phyloP scores from a whole-genome alignment of 371 early-diverging fungal species.

The Synchytrium microbalum region DNA sequence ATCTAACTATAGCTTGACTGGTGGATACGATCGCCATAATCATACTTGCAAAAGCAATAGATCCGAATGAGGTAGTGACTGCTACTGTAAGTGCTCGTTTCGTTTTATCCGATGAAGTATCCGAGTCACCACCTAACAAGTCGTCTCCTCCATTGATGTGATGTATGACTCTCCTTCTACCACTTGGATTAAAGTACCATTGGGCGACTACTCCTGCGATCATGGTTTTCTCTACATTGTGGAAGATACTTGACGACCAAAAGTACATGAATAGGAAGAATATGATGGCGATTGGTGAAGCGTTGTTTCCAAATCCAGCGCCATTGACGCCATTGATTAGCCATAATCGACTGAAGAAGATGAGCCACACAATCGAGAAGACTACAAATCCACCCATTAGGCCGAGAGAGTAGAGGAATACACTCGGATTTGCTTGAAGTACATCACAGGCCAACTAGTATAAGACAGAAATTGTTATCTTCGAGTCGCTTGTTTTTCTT shows the following conservation, averaged over 20 bases:
- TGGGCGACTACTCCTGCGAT: constrained; percentile 64
- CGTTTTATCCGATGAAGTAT: constrained; percentile 19
- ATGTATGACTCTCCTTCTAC: not conserved
- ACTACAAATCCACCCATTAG: constrained; percentile 46
- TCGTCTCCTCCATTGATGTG: not conserved
- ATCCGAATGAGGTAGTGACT: constrained; percentile 58
- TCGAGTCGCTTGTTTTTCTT: not conserved
- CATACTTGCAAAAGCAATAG: constrained; percentile 58
- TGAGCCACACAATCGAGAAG: constrained; percentile 60
- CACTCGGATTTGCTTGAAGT: constrained; percentile 58
- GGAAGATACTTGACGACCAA: constrained; percentile 63
- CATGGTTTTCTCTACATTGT: constrained; percentile 59
- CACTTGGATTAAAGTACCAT: constrained; percentile 53
- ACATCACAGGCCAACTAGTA: constrained; percentile 64
- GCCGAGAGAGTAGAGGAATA: constrained; percentile 50
- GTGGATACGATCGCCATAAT: constrained; percentile 56
- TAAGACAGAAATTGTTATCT: not conserved
- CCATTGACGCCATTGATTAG: constrained; percentile 44
- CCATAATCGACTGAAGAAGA: constrained; percentile 59
- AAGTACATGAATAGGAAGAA: constrained; percentile 63
- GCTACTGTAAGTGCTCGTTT: constrained; percentile 31
- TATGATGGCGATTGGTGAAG: constrained; percentile 20
- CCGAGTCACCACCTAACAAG: not conserved
- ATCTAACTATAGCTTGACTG: constrained; percentile 37
- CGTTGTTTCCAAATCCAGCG: not conserved